Percentiles rank a stretch among this genome's conserved stretches.
Conservation (phyloP, 495 filamentous ascomycete genomes). For the Penicillium alfredii region DNA sequence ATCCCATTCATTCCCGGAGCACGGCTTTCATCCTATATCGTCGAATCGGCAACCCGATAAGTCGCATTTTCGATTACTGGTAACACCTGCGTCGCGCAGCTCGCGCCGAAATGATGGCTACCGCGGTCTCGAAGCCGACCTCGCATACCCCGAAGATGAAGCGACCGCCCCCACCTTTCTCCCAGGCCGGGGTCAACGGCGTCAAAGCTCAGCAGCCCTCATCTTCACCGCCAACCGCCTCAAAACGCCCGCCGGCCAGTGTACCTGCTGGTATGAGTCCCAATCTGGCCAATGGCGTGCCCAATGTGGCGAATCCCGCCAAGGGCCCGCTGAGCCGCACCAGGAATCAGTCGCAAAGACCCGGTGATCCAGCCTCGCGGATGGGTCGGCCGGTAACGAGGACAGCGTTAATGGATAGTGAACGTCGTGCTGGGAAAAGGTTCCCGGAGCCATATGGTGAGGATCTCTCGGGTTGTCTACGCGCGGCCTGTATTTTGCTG, state of each 20-base stretch:
- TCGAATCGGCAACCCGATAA: slow-evolving; percentile 22
- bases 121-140: slow-evolving; percentile 50
- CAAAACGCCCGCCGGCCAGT: slow-evolving; percentile 54
- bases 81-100: slow-evolving; percentile 16
- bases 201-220: slow-evolving; percentile 57
- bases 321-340: slow-evolving; percentile 47
- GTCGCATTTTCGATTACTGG: slow-evolving; percentile 20
- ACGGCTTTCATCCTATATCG: slow-evolving; percentile 27
- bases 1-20: slow-evolving; percentile 39
- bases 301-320: slow-evolving; percentile 24
- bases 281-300: slow-evolving; percentile 42
- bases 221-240: slow-evolving; percentile 59
- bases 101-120: slow-evolving; percentile 39
- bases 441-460: slow-evolving; percentile 48
- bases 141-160: slow-evolving; percentile 63
- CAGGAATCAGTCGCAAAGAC: slow-evolving; percentile 48
- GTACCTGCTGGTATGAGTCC: slow-evolving; percentile 30
- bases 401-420: slow-evolving; percentile 27
- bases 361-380: slow-evolving; percentile 32
- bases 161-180: slow-evolving; percentile 62
- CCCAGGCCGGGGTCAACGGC: slow-evolving; percentile 58
- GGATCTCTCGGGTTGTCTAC: slow-evolving; percentile 12
- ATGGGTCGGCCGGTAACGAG: slow-evolving; percentile 28
- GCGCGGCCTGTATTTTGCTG: slow-evolving; percentile 1
- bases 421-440: slow-evolving; percentile 33